Base-by-base conservation (phyloP, 495 filamentous ascomycete genomes). In the Aspergillus heteromorphus region DNA sequence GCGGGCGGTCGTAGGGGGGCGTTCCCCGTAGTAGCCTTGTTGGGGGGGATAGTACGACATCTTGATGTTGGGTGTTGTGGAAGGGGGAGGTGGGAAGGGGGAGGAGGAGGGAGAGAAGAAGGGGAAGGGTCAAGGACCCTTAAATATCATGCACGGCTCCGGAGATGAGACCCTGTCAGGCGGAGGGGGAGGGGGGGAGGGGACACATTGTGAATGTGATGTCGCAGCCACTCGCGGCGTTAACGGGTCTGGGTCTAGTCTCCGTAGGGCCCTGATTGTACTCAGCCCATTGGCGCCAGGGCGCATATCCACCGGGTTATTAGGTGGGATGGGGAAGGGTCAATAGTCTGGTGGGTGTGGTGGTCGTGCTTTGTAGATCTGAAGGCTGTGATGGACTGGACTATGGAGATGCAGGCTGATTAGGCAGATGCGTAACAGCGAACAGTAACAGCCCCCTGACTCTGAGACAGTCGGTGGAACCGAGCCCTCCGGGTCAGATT, bases 1-100 rank as follows among this genome's bases (percentile, higher is more conserved):
- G 59, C 0, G 60, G 62, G 7, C 55, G 48, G 4, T 49, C 56
- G 45, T 59, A 59, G 2, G 58, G 53, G 18, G 34, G 6, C 40
- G 57, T 9, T 47, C 53, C 36, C 51, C 49, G 43, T 73, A 73
- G 45, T 49, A 53, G 54, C 51, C 31, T 10, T 45, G 30, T 23
- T 53, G 48, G 30, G 55, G 43, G 43, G 29, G 48, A 48, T 61
- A 55, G 48, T 59, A 59, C 42, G 58, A 40, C 55, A 58, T 58
- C 3, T 7, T 27, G 23, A 7, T 27, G 23, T 27, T 27, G 23
- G n/a, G 42, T 21, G 45, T 34, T 36, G 30, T 19, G 21, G 29
- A 19, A 38, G 38, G 29, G 18, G 17, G 17, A 47, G 11, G 38
- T 23, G 42, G 27, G 23, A 47, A 13, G 14, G 21, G 13, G 23